Base-by-base conservation (phyloP, 1,284 basidiomycete species). In the Puccinia polysora region DNA sequence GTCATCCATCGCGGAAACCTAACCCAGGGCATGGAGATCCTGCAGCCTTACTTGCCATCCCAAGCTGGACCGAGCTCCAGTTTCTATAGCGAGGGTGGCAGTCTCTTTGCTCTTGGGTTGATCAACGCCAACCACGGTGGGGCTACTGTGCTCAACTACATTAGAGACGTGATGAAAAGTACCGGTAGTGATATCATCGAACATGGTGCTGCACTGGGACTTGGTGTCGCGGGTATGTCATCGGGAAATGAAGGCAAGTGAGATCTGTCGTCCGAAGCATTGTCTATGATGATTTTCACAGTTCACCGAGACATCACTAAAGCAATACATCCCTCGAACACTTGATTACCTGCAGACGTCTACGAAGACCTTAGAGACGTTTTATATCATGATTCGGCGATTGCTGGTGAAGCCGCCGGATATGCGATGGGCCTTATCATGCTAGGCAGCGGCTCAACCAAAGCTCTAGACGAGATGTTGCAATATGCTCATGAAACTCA, bases 1-100 rank as follows among this genome's bases (percentile, higher is more conserved):
- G 90, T 97, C 64, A 96, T 97, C 75, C 92, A 97, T 82, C 93
- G 94, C 76, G 94, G 94, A 53, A 93, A 92, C 79, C 89, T 92
- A 78, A 87, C 91, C 76, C 89, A 95, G 80, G 92, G 91, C 64
- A 89, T 89, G 85, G 87, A 87, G 64, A 90, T 97, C 65, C 86
- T 97, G 32, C 88, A 89, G n/a, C 94, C 94, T 0, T 97, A 97
- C 80, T 86, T 97, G 49, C 94, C 94, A 6, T 18, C 52, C 36
- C 84, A 86, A 74, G 83, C 82, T 71, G 88, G 88, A 53, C 85
- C 89, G 14, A 86, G 87, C 20, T 81, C 81, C 65, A 80, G 78
- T 60, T 77, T 77, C 14, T 97, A 91, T 81, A 90, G 89, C 0
- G 94, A 97, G 80, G 94, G 94, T 73, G 94, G 94, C 71, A 89